Evolutionary conservation across 495 filamentous ascomycete genomes (phyloP), one percentile per base, ranked within the genome.

Genomic region (Hypoxylon rickii): DNA sequence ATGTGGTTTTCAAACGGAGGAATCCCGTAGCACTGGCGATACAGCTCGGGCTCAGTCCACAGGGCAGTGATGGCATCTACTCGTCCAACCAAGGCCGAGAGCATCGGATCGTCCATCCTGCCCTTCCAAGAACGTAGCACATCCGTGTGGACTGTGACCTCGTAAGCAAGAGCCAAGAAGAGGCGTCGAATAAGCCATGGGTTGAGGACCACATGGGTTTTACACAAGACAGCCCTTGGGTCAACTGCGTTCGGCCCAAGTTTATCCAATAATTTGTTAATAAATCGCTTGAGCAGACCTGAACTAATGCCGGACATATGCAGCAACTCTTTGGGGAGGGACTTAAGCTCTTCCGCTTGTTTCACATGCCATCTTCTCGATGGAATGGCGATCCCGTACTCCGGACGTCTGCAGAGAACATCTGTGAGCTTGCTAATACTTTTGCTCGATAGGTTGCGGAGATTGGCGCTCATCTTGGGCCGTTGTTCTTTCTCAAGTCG

Each of bases 11-110:
- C 61, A 32, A 56, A 58, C 7, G 61, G 62, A 3, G 58, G 55
- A 3, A 40, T 34, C 13, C 68, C 66, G 17, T 60, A 67, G 22
- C 56, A 58, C 26, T 66, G 16, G 18, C 54, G 48, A 32, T 75
- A 76, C 13, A 70, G 39, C 0, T 56, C 55, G 0, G 58, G 61
- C 13, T 65, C 41, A 1, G 71, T 66, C 58, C 65, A 78, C n/a
- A 79, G 54, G 11, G 62, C 62, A 22, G 66, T 68, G 5, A 76
- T 64, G 6, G 59, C 56, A 21, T 68, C 70, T 1, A 78, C 29
- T 5, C 68, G 44, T 16, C 60, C 58, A 6, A 74, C 31, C 43
- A 73, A 69, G 10, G 58, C 49, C 2, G 55, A 37, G 1, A 76
- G 34, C 5, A 58, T 40, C 0, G 58, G 51, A 7, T 45, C 17